phyloP scores from a whole-genome alignment of 108 stramenopile species.

The Nitzschia sp. region DNA sequence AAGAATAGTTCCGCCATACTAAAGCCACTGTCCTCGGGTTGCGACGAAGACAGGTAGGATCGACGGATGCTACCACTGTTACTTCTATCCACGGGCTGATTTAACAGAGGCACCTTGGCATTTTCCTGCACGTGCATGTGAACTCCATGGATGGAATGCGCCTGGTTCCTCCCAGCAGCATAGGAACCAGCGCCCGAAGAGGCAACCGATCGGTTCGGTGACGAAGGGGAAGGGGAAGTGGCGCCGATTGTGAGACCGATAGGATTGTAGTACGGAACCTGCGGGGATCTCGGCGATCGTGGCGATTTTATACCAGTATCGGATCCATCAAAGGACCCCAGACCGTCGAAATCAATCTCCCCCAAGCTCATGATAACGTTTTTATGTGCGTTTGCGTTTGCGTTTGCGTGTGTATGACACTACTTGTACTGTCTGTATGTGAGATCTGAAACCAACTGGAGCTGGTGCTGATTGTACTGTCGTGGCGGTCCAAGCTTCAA shows the following conservation, averaged over 20 bases:
- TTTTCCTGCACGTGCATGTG: constrained; percentile 87
- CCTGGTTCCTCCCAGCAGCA: constrained; percentile 11
- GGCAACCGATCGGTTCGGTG: constrained; percentile 6
- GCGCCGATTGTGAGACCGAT: constrained; percentile 3
- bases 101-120: constrained; percentile 73
- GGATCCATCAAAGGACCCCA: constrained; percentile 15
- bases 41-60: background rate
- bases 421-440: no score
- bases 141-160: constrained; percentile 55
- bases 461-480: no score
- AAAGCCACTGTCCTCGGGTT: background rate
- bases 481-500: no score
- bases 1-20: constrained; percentile 41
- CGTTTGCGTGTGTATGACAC: no score
- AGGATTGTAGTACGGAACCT: constrained; percentile 9
- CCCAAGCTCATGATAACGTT: no score
- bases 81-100: constrained; percentile 59
- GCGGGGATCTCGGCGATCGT: background rate
- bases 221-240: constrained; percentile 2
- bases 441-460: no score
- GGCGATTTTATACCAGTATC: background rate
- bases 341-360: constrained; percentile 11
- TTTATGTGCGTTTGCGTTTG: no score
- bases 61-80: constrained; percentile 30
- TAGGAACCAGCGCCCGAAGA: constrained; percentile 6